These are phyloP conservation scores for Lentinula boryana DNA, from an alignment of 768 basidiomycete genomes.

Conservation along the genomic window DNA sequence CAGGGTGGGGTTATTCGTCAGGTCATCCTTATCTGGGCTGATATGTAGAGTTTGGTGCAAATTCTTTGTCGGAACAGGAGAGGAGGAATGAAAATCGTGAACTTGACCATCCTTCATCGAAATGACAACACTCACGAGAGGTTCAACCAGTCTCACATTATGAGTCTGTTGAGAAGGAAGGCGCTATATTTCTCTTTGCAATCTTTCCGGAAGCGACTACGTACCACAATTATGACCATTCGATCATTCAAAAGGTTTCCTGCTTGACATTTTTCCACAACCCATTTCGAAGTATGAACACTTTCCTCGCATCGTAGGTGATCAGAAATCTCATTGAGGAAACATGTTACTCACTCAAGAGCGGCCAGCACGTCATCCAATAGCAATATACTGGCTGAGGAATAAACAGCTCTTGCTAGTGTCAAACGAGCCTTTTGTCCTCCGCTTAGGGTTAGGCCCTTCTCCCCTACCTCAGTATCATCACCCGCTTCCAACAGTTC, in stretches of 20 bases:
- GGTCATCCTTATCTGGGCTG: background rate
- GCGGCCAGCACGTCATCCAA: slow-evolving; percentile 74
- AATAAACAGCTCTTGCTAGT: slow-evolving; percentile 40
- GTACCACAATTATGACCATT: slow-evolving; percentile 46
- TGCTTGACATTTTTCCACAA: slow-evolving; percentile 43
- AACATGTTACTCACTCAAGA: slow-evolving; percentile 34
- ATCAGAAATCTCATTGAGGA: background rate
- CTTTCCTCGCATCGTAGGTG: background rate
- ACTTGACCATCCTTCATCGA: slow-evolving; percentile 36
- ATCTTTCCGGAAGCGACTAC: slow-evolving; percentile 10
- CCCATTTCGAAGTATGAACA: slow-evolving; percentile 45
- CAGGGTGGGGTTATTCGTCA: background rate
- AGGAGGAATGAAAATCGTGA: slow-evolving; percentile 12
- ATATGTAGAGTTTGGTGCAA: slow-evolving; percentile 9
- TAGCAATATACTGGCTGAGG: slow-evolving; percentile 50
- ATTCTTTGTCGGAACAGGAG: background rate
- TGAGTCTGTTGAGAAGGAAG: slow-evolving; percentile 20
- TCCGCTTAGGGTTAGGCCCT: slow-evolving; percentile 53
- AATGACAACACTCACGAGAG: slow-evolving; percentile 24
- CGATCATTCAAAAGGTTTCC: slow-evolving; percentile 41
- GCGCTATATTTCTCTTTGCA: background rate
- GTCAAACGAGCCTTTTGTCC: slow-evolving; percentile 38
- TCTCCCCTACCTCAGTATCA: slow-evolving; percentile 41
- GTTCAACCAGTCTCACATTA: slow-evolving; percentile 22
- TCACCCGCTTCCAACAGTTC: slow-evolving; percentile 65